A percentile compares a stretch with the other conserved stretches of the same genome.
phyloP scores from a whole-genome alignment of 2,329 filamentous ascomycete genomes.

The Rachicladosporium sp. region DNA sequence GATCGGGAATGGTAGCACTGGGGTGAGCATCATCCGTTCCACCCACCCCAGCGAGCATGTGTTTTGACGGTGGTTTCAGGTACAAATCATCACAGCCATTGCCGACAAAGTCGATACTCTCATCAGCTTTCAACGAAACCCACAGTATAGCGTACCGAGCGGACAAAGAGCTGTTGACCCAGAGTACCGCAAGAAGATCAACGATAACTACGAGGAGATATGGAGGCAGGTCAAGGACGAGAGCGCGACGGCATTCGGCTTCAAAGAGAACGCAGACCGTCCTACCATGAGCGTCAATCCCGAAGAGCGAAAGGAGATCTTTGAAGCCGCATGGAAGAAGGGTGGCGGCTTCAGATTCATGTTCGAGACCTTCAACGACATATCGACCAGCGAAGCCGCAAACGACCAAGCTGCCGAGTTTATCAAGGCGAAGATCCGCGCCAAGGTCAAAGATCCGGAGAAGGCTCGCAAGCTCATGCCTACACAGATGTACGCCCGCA shows the following conservation, averaged over 20 bases:
- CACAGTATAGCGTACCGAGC: slow-evolving; percentile 21
- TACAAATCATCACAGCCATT: slow-evolving; percentile 14
- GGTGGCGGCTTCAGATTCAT: slow-evolving; percentile 26
- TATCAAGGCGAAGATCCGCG: slow-evolving; percentile 22
- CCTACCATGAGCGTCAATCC: slow-evolving; percentile 7
- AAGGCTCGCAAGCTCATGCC: slow-evolving; percentile 46
- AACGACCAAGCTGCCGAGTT: slow-evolving; percentile 43
- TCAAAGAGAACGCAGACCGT: slow-evolving; percentile 10
- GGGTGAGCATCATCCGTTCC: slow-evolving; percentile 12
- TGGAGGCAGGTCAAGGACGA: slow-evolving; percentile 30
- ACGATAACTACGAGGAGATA: slow-evolving; percentile 18
- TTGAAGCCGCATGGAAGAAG: slow-evolving; percentile 16
- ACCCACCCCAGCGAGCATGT: too few relatives aligned
- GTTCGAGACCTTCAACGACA: slow-evolving; percentile 24
- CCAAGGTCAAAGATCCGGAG: slow-evolving; percentile 36
- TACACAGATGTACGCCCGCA: slow-evolving; percentile 51
- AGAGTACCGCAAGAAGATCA: slow-evolving; percentile 15
- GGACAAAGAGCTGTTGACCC: slow-evolving; percentile 12
- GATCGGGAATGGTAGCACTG: slow-evolving; percentile 24
- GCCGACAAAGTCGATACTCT: slow-evolving; percentile 14
- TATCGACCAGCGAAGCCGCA: slow-evolving; percentile 33
- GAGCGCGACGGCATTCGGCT: slow-evolving; percentile 30
- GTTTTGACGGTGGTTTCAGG: too few relatives aligned
- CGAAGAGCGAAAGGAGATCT: slow-evolving; percentile 16
- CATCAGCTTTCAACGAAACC: slow-evolving; percentile 15